Conservation (phyloP, 306 rosid genomes). For the Vigna radiata region DNA sequence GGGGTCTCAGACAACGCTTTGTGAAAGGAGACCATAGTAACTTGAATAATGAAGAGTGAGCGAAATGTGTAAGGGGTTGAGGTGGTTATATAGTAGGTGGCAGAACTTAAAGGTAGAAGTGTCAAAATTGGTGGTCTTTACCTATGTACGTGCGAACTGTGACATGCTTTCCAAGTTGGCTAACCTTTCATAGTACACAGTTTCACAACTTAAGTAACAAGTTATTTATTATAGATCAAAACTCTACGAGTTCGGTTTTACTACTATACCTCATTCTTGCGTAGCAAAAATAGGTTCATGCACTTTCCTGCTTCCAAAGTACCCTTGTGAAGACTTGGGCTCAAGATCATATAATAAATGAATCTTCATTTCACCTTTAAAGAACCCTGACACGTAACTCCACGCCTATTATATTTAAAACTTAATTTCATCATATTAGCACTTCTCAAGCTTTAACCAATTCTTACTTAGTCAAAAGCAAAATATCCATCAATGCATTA, state of each 20-base stretch:
- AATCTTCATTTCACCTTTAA: background rate
- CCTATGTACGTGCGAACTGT: constrained; percentile 50
- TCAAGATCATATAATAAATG: constrained; percentile 20
- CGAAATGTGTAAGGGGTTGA: constrained; percentile 44
- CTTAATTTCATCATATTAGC: background rate
- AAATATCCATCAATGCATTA: background rate
- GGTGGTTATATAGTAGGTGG: constrained; percentile 66
- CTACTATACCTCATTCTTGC: background rate
- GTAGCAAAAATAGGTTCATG: constrained; percentile 8
- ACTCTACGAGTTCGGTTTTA: background rate
- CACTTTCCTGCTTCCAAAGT: constrained; percentile 3
- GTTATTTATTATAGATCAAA: background rate
- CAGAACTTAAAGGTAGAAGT: constrained; percentile 42
- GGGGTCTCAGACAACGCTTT: constrained; percentile 53
- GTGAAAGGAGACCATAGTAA: constrained; percentile 75
- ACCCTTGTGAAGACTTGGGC: background rate
- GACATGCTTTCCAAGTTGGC: constrained; percentile 65
- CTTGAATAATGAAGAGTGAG: constrained; percentile 24
- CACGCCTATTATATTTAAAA: background rate
- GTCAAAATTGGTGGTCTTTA: constrained; percentile 40
- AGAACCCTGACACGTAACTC: background rate
- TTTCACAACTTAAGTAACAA: background rate
- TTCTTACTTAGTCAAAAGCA: constrained; percentile 15
- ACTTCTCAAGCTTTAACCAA: constrained; percentile 47
- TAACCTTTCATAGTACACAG: constrained; percentile 28